Evolutionary conservation across 2,329 filamentous ascomycete species (phyloP), one percentile per base, ranked within the genome.

Genomic region (Pseudocercospora fuligena): DNA sequence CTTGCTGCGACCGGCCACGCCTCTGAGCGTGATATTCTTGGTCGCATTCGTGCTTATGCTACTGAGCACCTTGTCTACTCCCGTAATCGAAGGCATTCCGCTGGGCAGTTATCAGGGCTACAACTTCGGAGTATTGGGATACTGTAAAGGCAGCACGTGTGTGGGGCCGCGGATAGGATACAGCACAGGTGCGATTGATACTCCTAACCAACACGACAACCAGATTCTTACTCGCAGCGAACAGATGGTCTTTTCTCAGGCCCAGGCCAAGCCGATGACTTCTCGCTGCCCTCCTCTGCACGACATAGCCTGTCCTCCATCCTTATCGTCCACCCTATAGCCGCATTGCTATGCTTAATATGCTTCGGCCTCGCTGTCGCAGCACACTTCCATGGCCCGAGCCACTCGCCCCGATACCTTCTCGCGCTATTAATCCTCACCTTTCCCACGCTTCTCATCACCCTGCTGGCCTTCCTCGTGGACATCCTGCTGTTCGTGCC

Each of bases 401-500:
- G 93, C 8, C 94, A 98, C 79, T 98, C 95, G 36, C 89, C 93
- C 29, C 89, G 92, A 74, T 99, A 94, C 77, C 87, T 98, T 4
- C 87, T 98, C 36, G 87, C 88, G 29, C 84, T 98, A 36, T 90
- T 97, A 71, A 94, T 98, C 70, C 86, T 98, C 72, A 90, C 91
- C 65, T 89, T 98, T 69, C 86, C 97, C 59, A 93, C 93, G 8
- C 89, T 98, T 56, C 82, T 98, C 31, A 86, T 95, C 70, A 90
- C 92, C 56, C 85, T 97, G 1, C 85, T 97, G 64, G 92, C 94
- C 25, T 98, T 98, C 81, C 83, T 99, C 27, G 90, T 98, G 74
- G 95, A 99, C 79, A 92, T 98, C 27, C 84, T 99, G 36, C 85
- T 99, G 23, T 99, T 99, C 77, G 92, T 97, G 16, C 95, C 95